Evolutionary conservation across 176 grass and related monocot species (phyloP).

Genomic region (Hordeum marinum): DNA sequence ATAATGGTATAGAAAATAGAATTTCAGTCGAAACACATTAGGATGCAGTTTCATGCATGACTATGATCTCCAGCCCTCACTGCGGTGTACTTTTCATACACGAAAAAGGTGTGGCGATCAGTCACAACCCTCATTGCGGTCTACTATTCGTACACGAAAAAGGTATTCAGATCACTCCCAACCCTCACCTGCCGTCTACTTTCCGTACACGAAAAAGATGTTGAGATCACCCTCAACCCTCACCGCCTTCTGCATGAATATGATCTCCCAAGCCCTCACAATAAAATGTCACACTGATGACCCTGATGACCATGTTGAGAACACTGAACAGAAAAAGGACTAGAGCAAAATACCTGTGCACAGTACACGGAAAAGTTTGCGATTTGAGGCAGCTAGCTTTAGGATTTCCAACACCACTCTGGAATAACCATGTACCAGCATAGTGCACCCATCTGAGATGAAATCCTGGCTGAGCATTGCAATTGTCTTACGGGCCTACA

Average conservation of each 20-base stretch:
- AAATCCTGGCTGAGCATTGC: constrained; percentile 98
- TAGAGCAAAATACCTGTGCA: constrained; percentile 68
- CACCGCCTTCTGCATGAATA: not conserved
- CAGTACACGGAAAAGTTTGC: constrained; percentile 80
- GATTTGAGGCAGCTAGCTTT: constrained; percentile 83
- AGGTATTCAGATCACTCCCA: no score
- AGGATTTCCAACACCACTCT: constrained; percentile 92
- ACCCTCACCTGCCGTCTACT: not conserved
- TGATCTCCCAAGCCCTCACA: no score
- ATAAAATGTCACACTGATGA: not conserved
- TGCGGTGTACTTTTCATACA: not conserved
- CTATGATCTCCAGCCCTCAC: not conserved
- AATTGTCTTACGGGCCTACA: constrained; percentile 90
- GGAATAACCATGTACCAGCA: constrained; percentile 90
- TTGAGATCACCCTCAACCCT: not conserved
- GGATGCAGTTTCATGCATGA: constrained; percentile 16
- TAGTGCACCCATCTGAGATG: constrained; percentile 80
- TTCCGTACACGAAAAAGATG: not conserved
- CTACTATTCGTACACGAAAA: no score
- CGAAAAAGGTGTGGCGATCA: not conserved
- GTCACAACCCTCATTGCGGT: not conserved
- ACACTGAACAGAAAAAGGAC: not conserved
- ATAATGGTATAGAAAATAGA: no score
- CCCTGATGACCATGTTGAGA: not conserved
- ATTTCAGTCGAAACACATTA: not conserved